Base-by-base conservation (phyloP, 192 early-diverging fungal species). In the Geranomyces variabilis region DNA sequence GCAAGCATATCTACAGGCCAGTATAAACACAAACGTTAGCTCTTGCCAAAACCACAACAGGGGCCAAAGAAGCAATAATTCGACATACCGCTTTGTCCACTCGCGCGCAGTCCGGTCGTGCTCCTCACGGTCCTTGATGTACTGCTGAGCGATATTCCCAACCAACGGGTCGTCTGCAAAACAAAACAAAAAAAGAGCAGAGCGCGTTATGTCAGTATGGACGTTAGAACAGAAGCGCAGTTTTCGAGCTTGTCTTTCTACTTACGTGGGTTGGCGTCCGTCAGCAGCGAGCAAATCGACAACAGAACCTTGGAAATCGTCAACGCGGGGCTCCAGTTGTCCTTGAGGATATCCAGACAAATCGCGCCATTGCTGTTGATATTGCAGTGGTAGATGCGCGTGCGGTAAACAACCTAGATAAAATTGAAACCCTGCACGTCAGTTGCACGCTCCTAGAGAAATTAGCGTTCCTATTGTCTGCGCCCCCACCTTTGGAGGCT, bases 281-380 rank as follows among this genome's bases (percentile, higher is more conserved):
- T 97, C 74, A 99, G 86, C 84, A 99, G 83, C 57, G 96, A 98
- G 79, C 96, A 98, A 74, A 98, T 96, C 21, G 95, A 97, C 66
- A 98, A 83, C 56, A 98, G 87, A 26, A 98, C 94, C 84, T 99
- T 99, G 69, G 94, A 96, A 67, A 99, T 96, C 68, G 97, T 99
- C 70, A 99, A 84, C 47, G 97, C 96, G 67, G 97, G 96, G 49
- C 93, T 95, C 97, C 97, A 99, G 76, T 99, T 96, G 78, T 99
- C 97, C 76, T 88, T 94, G 79, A 99, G 85, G 74, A 99, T 99
- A 80, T 99, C 97, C 81, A 99, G 83, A 77, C 96, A 99, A 80
- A 99, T 99, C 79, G 89, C 90, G 58, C 97, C 97, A 79, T 96
- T 97, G 81, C 88, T 90, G 87, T 99, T 97, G 82, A 99, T 97